These are phyloP conservation scores for Sporothrix brunneoviolacea DNA, from an alignment of 2,329 filamentous ascomycete genomes.

Conservation along the genomic window DNA sequence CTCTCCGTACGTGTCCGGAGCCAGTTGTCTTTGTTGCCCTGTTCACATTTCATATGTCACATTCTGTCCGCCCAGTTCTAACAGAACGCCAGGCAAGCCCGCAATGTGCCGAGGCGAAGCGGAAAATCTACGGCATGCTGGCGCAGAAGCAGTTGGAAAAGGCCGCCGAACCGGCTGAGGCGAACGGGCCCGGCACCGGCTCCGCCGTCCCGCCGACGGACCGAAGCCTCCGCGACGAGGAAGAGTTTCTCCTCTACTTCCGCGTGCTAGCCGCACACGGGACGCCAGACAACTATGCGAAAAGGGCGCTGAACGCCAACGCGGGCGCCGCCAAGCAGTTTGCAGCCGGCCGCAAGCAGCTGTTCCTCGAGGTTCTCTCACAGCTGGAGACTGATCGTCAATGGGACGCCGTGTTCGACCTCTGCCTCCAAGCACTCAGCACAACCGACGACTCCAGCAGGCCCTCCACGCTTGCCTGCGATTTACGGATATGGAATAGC, in stretches of 20 bases:
- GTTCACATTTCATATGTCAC: conserved; percentile 14
- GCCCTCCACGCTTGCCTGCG: conserved; percentile 38
- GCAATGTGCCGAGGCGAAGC: conserved; percentile 42
- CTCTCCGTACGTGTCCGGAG: conserved; percentile 46
- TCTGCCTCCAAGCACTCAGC: conserved; percentile 39
- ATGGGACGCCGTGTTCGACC: conserved; percentile 36
- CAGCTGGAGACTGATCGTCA: conserved; percentile 32
- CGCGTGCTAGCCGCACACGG: conserved; percentile 40
- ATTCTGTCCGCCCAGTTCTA: too few relatives aligned
- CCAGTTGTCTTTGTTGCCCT: too few relatives aligned
- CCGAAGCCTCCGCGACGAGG: conserved; percentile 37
- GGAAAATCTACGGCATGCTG: conserved; percentile 45
- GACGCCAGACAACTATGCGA: conserved; percentile 34
- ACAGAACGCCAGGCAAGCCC: conserved; percentile 34
- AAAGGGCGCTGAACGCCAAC: conserved; percentile 31
- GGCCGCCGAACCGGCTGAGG: conserved; percentile 39
- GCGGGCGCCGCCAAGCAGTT: conserved; percentile 40
- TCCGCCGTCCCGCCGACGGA: conserved; percentile 14
- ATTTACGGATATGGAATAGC: conserved; percentile 31
- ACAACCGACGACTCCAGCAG: conserved; percentile 31
- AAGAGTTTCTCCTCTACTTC: conserved; percentile 46
- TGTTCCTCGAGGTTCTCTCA: conserved; percentile 35
- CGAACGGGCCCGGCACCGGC: neutral
- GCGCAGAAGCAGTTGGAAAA: conserved; percentile 45
- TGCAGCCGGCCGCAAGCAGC: conserved; percentile 39